These are phyloP conservation scores for Aaosphaeria pasadenensis DNA, from an alignment of 2,329 filamentous ascomycete genomes.

Conservation along the genomic window DNA sequence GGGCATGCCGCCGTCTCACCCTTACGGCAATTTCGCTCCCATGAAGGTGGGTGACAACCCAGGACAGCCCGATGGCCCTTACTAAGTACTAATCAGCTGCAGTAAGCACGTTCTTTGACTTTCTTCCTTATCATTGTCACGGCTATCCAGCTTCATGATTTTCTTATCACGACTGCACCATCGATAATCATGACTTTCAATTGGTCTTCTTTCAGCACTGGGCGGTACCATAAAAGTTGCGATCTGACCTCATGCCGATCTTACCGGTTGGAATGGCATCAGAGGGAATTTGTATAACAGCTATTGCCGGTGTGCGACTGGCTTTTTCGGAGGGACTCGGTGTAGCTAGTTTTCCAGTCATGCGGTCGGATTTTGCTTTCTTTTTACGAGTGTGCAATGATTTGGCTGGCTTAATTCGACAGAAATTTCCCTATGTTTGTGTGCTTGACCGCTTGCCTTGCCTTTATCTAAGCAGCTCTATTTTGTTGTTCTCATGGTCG, in stretches of 20 bases:
- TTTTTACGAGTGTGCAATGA: slow-evolving; percentile 34
- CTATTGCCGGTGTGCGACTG: slow-evolving; percentile 30
- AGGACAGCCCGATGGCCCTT: too few species aligned
- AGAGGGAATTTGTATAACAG: slow-evolving; percentile 38
- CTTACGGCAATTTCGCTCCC: slow-evolving; percentile 63
- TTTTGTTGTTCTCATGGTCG: slow-evolving; percentile 4
- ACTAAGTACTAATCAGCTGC: slow-evolving; percentile 4
- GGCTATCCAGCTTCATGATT: slow-evolving; percentile 30
- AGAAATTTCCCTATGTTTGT: slow-evolving; percentile 21
- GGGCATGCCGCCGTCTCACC: slow-evolving; percentile 63
- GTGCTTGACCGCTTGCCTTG: slow-evolving; percentile 28
- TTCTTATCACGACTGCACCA: slow-evolving; percentile 32
- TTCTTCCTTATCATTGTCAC: slow-evolving; percentile 28
- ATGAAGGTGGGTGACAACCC: slow-evolving; percentile 55
- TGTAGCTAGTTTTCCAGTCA: slow-evolving; percentile 33
- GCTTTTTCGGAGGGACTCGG: slow-evolving; percentile 24
- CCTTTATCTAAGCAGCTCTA: slow-evolving; percentile 20
- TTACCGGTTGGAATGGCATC: slow-evolving; percentile 28
- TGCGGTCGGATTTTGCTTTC: slow-evolving; percentile 32
- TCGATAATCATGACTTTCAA: slow-evolving; percentile 30
- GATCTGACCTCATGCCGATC: slow-evolving; percentile 31
- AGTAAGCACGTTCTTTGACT: slow-evolving; percentile 38
- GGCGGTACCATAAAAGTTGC: slow-evolving; percentile 40
- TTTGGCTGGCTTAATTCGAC: slow-evolving; percentile 32
- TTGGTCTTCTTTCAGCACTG: slow-evolving; percentile 35